Conservation (phyloP, 2,329 filamentous ascomycete genomes). For the Xylaria hypoxylon region DNA sequence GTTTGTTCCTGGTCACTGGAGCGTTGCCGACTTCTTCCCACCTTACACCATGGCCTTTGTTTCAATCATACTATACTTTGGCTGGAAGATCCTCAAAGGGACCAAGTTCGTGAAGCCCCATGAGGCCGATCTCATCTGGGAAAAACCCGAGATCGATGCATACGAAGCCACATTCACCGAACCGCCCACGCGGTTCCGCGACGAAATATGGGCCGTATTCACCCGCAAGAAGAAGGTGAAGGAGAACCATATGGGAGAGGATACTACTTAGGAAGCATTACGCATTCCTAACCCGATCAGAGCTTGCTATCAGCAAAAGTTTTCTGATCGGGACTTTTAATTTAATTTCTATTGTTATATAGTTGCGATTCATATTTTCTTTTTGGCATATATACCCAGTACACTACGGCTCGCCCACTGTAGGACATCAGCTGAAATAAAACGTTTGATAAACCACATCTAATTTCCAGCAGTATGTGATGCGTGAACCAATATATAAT, state of each 20-base stretch:
- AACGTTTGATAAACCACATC: not conserved
- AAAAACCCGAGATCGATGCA: slow-evolving; percentile 68
- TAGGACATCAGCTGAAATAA: slow-evolving; percentile 9
- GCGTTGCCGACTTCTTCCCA: slow-evolving; percentile 51
- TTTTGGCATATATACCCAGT: slow-evolving; percentile 31
- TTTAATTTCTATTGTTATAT: slow-evolving; percentile 14
- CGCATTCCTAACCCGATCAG: not conserved
- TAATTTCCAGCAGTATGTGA: not conserved
- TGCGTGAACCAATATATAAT: not conserved
- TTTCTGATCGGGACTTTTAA: not conserved
- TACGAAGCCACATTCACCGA: slow-evolving; percentile 61
- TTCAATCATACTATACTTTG: slow-evolving; percentile 64
- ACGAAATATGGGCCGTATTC: slow-evolving; percentile 56
- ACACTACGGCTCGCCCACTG: not conserved
- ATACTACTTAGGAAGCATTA: slow-evolving; percentile 19
- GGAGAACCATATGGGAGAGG: slow-evolving; percentile 44
- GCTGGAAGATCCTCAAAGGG: slow-evolving; percentile 73
- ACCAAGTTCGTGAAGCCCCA: slow-evolving; percentile 65
- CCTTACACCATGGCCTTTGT: slow-evolving; percentile 65
- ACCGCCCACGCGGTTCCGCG: slow-evolving; percentile 60
- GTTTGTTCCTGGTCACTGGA: slow-evolving; percentile 56
- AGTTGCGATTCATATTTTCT: slow-evolving; percentile 21
- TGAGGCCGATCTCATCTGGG: slow-evolving; percentile 71
- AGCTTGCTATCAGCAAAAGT: not conserved
- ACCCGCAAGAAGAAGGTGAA: slow-evolving; percentile 50